phyloP scores from a whole-genome alignment of 305 asterid genomes.

The Fraxinus platypoda region DNA sequence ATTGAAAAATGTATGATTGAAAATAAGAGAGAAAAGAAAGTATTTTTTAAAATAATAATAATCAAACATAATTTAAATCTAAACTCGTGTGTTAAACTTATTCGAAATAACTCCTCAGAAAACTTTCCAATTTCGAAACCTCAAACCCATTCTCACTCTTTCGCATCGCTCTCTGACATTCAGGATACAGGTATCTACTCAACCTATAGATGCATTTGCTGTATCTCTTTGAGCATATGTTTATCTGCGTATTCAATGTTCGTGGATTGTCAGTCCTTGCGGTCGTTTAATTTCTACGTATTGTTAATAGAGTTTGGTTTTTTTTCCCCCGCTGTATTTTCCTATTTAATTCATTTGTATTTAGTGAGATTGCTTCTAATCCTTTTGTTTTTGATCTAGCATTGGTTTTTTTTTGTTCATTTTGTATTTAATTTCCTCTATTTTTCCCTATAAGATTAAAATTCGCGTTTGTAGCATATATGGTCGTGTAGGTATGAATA shows the following conservation, averaged over 20 bases:
- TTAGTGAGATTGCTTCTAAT: background rate
- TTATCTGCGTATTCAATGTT: background rate
- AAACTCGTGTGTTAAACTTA: too few species aligned
- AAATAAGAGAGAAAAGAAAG: too few species aligned
- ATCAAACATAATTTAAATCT: too few species aligned
- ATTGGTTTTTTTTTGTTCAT: background rate
- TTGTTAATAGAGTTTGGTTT: background rate
- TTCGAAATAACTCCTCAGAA: too few species aligned
- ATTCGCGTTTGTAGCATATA: background rate
- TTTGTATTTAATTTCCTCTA: background rate
- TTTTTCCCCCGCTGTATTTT: background rate
- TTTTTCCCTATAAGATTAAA: background rate
- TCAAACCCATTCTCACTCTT: background rate
- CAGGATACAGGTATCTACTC: background rate
- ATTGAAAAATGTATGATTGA: too few species aligned
- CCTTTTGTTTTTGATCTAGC: background rate
- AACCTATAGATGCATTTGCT: background rate
- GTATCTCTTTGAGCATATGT: background rate
- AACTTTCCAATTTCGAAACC: too few species aligned
- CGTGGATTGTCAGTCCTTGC: background rate
- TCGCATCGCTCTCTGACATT: background rate
- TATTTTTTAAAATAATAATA: too few species aligned
- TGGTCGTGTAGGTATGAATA: background rate
- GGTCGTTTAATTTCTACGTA: background rate
- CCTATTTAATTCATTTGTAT: background rate